These are phyloP conservation scores for Diplocarpon mali DNA, from an alignment of 2,329 filamentous ascomycete genomes.

Conservation along the genomic window DNA sequence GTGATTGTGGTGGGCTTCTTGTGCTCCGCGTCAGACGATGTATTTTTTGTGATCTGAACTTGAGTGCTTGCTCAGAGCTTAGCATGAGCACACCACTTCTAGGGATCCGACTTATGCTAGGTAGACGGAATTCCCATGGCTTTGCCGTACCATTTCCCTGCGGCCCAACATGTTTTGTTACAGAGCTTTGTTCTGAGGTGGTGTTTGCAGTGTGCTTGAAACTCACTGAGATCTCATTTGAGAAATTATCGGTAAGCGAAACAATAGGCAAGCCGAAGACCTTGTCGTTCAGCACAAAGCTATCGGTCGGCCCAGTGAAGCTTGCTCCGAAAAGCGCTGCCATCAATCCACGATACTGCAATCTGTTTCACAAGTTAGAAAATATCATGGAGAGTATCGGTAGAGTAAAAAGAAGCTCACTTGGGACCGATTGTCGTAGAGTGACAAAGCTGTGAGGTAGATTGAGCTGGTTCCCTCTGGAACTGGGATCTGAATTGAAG, in stretches of 20 bases:
- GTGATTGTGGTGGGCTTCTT: conserved; percentile 7
- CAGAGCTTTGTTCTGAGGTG: neutral
- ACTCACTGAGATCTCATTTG: conserved; percentile 2
- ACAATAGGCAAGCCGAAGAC: conserved; percentile 6
- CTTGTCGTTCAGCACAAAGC: conserved; percentile 5
- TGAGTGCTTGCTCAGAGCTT: neutral
- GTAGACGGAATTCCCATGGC: neutral
- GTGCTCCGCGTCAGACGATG: conserved; percentile 2
- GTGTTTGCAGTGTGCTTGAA: conserved; percentile 5
- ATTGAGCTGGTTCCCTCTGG: conserved; percentile 1
- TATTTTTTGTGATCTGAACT: conserved; percentile 5
- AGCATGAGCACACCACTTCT: neutral
- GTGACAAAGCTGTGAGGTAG: conserved; percentile 7
- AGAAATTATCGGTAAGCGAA: conserved; percentile 1
- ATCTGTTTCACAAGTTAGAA: neutral
- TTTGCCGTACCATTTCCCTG: neutral
- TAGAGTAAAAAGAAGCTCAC: neutral
- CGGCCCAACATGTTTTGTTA: conserved; percentile 1
- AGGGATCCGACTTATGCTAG: too few species aligned
- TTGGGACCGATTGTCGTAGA: neutral
- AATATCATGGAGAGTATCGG: too few species aligned
- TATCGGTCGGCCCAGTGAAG: conserved; percentile 3
- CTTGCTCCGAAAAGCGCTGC: conserved; percentile 8
- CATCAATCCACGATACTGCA: conserved; percentile 5
- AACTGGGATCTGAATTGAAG: neutral